A percentile compares a stretch with the other conserved stretches of the same genome.
Conservation (phyloP, 1,284 basidiomycete species). For the Ustilago trichophora region DNA sequence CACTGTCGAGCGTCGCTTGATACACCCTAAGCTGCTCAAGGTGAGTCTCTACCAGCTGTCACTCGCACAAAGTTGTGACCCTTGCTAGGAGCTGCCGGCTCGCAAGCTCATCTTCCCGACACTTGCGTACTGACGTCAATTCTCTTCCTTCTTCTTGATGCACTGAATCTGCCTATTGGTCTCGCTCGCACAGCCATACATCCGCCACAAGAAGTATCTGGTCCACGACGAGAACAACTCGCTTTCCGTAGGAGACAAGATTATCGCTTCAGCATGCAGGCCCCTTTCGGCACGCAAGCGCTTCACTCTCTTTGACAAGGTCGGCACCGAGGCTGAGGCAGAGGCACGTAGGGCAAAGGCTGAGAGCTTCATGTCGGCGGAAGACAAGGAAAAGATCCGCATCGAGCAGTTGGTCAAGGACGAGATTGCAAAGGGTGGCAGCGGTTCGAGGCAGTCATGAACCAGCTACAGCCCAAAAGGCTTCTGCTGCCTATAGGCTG, state of each 20-base stretch:
- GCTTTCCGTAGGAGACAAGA: conserved; percentile 59
- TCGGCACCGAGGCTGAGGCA: conserved; percentile 39
- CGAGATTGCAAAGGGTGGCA: conserved; percentile 42
- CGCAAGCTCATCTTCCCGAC: not conserved
- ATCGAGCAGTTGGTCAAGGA: conserved; percentile 57
- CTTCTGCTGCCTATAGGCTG: too few relatives aligned
- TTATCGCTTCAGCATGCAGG: conserved; percentile 56
- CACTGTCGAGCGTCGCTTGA: conserved; percentile 54
- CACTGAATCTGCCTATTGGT: not conserved
- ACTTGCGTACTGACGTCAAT: not conserved
- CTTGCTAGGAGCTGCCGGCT: too few relatives aligned
- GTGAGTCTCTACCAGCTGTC: too few relatives aligned
- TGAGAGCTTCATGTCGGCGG: conserved; percentile 50
- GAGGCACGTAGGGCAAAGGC: conserved; percentile 38
- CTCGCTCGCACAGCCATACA: conserved; percentile 29
- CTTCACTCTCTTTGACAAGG: conserved; percentile 49
- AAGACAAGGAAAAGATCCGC: conserved; percentile 54
- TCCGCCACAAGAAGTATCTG: conserved; percentile 63
- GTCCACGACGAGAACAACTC: conserved; percentile 55
- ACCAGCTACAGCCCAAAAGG: too few relatives aligned
- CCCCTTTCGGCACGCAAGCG: conserved; percentile 61
- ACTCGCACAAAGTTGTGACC: too few relatives aligned
- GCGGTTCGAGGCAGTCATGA: conserved; percentile 21
- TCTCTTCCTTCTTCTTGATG: not conserved
- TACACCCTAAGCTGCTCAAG: conserved; percentile 60